phyloP scores from a whole-genome alignment of 208 protist genomes.

The Acanthamoeba lugdunensis region DNA sequence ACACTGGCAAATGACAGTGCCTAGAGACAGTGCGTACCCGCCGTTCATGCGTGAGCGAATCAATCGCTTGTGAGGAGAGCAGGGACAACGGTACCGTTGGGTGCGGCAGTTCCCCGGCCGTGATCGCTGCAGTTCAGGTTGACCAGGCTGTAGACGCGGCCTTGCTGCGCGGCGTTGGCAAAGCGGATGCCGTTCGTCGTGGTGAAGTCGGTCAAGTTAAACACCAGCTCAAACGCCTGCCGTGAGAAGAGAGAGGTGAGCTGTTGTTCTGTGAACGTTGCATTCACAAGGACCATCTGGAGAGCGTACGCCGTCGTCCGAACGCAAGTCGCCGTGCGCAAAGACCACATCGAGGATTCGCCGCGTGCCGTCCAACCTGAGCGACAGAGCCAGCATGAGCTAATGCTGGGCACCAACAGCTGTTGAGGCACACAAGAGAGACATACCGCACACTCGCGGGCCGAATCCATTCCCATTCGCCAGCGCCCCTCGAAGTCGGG shows the following conservation, averaged over 20 bases:
- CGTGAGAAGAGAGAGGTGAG: background rate
- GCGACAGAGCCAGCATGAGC: background rate
- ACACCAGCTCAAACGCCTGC: slow-evolving; percentile 63
- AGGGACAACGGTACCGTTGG: background rate
- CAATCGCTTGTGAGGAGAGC: background rate
- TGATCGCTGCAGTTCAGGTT: slow-evolving; percentile 39
- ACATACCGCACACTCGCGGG: background rate
- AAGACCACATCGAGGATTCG: slow-evolving; percentile 20
- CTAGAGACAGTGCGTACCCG: background rate
- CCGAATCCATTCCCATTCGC: background rate
- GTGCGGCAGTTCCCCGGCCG: background rate
- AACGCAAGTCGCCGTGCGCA: background rate
- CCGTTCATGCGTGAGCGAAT: too few species aligned
- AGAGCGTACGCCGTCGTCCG: background rate
- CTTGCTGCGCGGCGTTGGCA: slow-evolving; percentile 49
- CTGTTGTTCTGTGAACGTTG: background rate
- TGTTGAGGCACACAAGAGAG: background rate
- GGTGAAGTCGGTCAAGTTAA: slow-evolving; percentile 60
- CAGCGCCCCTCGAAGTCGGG: background rate
- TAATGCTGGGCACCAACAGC: background rate
- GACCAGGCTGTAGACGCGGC: slow-evolving; percentile 20
- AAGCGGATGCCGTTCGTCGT: slow-evolving; percentile 45
- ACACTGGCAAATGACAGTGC: slow-evolving; percentile 12
- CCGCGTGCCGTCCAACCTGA: background rate
- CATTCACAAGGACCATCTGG: background rate